Evolutionary conservation across 768 basidiomycete species (phyloP), one percentile per base, ranked within the genome.

Genomic region (Suillus weaverae): DNA sequence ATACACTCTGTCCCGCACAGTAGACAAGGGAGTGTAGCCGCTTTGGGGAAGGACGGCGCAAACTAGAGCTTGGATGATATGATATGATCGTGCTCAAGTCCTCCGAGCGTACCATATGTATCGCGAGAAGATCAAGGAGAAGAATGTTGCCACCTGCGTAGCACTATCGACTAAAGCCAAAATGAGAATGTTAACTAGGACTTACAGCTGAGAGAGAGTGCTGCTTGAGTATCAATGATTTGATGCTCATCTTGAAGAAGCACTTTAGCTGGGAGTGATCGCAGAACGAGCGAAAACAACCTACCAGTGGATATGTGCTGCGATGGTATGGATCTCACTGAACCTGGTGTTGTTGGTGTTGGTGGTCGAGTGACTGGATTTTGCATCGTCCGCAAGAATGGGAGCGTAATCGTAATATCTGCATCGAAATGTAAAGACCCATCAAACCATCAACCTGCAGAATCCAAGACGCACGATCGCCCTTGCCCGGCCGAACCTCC

Each of bases 321-420:
- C 16, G 10, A 22, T 14, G 2, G 22, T 3, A 10, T 11, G 7
- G 22, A 57, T 57, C 26, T 30, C 1, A 39, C 16, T 39, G 26
- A 39, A 26, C 13, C 26, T 35, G 38, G 22, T 36, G 60, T 10
- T 35, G 2, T 20, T 39, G 53, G 53, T 39, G 71, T 73, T 35
- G 76, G 48, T 44, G 67, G 66, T 51, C 68, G 61, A 16, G 71
- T 69, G 33, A 60, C 70, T 4, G 77, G 76, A 60, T 79, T 78
- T 64, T 71, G 68, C 71, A 82, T 76, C 4, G 76, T 68, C 9
- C 84, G 80, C 64, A 79, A 70, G 60, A 81, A 83, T 1, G 76
- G 76, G 7, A 83, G 71, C 7, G 79, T 78, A 39, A 83, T 77
- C 3, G 82, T 82, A 53, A 83, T 78, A 62, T 83, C 81, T 83